Evolutionary conservation across 176 grass and related monocot genomes (phyloP), one percentile per base, ranked within the genome.

Genomic region (Otatea glauca): DNA sequence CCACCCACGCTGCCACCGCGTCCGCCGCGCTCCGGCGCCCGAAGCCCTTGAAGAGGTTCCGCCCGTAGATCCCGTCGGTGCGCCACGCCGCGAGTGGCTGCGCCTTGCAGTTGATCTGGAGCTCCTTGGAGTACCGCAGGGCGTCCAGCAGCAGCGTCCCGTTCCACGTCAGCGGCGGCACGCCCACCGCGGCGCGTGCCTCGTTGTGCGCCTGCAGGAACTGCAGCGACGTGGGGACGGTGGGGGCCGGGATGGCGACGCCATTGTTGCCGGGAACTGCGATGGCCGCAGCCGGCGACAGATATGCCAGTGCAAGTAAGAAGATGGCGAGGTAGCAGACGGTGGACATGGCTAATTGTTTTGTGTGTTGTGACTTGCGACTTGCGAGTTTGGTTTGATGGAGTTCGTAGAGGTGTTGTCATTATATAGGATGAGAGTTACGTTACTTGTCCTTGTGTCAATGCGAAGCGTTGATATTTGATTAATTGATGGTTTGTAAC

Each of bases 161-260:
- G 76, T 80, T 86, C 76, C 84, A 86, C 2, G 24, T 6, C 76
- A 86, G 16, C 68, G 68, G 76, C 6, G 45, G 23, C 35, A 86
- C 21, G 23, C 84, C 76, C 0, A 42, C 68, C 2, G 34, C 58
- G 15, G 27, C 35, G 21, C 84, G 76, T 0, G 56, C 84, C 15
- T 15, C 45, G 76, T 86, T 80, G 27, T 86, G 84, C 34, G 13
- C 77, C 38, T 43, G 63, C 67, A 80, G 84, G 75, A 80, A 80
- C 56, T 80, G 76, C 44, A 18, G 17, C 32, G 4, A 25, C 2
- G 44, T 14, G 32, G 17, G 44, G 44, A 42, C 9, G 14, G 35
- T 7, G 39, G 54, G 5, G 15, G 66, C 0, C 24, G 38, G 10
- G 50, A 60, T 53, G 27, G 27, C 2, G 56, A 9, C 14, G 32